These are phyloP conservation scores for Rhizopus stolonifer DNA, from an alignment of 371 early-diverging fungal species.

Conservation along the genomic window DNA sequence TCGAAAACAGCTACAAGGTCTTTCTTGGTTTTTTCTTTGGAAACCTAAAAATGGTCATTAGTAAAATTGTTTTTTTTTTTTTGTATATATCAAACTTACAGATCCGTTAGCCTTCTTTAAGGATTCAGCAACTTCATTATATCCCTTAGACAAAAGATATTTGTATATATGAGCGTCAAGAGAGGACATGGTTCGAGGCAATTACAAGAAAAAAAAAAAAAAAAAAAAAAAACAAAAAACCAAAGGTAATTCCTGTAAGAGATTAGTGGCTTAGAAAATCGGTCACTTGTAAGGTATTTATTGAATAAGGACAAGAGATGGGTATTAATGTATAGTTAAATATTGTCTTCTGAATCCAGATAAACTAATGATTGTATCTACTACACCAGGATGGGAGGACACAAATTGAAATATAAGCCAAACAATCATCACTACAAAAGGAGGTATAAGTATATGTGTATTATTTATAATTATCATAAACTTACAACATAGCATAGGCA, in stretches of 20 bases:
- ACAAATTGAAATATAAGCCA: constrained; percentile 41
- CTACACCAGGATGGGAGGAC: constrained; percentile 27
- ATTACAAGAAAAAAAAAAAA: constrained; percentile 1
- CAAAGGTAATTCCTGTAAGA: not conserved
- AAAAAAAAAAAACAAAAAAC: constrained; percentile 1
- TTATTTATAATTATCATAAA: not conserved
- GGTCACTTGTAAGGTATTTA: not conserved
- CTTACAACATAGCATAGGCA: constrained; percentile 51
- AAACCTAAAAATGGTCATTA: constrained; percentile 7
- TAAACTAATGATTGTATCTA: constrained; percentile 27
- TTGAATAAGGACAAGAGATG: not conserved
- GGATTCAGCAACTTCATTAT: constrained; percentile 28
- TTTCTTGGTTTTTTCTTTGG: constrained; percentile 12
- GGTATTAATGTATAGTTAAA: constrained; percentile 17
- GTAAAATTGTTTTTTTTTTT: not conserved
- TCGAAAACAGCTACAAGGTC: constrained; percentile 15
- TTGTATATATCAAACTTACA: constrained; percentile 13
- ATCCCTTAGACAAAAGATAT: constrained; percentile 22
- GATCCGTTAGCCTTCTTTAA: constrained; percentile 24
- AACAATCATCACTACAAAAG: constrained; percentile 39
- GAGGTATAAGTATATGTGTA: not conserved
- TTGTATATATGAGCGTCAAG: constrained; percentile 32
- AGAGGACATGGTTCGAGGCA: not conserved
- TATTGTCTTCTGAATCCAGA: constrained; percentile 32
- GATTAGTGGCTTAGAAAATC: not conserved